Conservation (phyloP, 2,329 filamentous ascomycete genomes). For the Chaetomium olivaceum region DNA sequence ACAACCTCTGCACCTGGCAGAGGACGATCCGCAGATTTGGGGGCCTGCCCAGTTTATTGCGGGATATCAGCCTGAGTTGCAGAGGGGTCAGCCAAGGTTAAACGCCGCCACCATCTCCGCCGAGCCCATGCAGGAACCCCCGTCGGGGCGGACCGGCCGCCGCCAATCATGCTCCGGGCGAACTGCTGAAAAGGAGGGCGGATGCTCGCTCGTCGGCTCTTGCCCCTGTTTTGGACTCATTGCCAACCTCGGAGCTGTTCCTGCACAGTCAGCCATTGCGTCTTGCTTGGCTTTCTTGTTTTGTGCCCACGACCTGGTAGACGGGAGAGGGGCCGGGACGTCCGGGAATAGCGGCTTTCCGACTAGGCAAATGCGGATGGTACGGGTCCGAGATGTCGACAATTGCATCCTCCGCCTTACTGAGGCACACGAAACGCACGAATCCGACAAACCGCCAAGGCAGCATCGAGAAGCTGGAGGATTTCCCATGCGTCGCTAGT, state of each 20-base stretch:
- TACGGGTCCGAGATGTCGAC: not conserved
- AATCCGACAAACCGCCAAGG: not conserved
- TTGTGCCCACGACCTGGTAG: not conserved
- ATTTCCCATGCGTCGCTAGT: not conserved
- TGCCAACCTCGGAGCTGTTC: not conserved
- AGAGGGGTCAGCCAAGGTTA: conserved; percentile 8
- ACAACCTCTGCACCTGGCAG: not conserved
- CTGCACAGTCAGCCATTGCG: conserved; percentile 4
- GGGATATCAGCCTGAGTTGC: conserved; percentile 15
- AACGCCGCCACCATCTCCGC: conserved; percentile 10
- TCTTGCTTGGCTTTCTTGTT: not conserved
- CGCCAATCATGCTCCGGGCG: conserved; percentile 7
- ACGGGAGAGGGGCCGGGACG: not conserved
- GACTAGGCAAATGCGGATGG: conserved; percentile 4
- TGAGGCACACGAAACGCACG: not conserved
- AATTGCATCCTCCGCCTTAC: not conserved
- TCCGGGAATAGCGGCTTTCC: not conserved
- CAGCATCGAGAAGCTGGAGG: not conserved
- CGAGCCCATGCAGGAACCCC: conserved; percentile 28
- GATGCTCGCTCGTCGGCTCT: not conserved
- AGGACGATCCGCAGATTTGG: conserved; percentile 15
- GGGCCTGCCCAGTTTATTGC: conserved; percentile 11
- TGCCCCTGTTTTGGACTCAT: conserved; percentile 4
- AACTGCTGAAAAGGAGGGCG: not conserved
- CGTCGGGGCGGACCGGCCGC: conserved; percentile 5